phyloP scores from a whole-genome alignment of 1,284 basidiomycete species.

The Cronartium quercuum region DNA sequence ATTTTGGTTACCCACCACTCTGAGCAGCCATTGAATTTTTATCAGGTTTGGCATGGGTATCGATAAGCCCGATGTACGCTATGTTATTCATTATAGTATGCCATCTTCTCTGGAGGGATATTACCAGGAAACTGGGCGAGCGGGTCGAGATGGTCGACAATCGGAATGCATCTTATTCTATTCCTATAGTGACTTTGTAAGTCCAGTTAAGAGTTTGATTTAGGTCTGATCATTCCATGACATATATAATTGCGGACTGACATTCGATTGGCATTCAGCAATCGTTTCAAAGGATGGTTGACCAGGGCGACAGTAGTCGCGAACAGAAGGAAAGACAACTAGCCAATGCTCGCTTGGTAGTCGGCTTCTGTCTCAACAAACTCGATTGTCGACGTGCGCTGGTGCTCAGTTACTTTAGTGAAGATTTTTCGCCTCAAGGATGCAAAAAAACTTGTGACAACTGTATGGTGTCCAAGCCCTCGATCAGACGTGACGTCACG shows the following conservation, averaged over 20 bases:
- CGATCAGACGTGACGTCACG: slow-evolving; percentile 57
- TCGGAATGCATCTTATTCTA: slow-evolving; percentile 58
- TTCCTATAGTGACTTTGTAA: slow-evolving; percentile 35
- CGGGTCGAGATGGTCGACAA: slow-evolving; percentile 66
- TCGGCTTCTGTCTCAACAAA: slow-evolving; percentile 71
- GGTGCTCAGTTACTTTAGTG: slow-evolving; percentile 66
- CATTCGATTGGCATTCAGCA: slow-evolving; percentile 52
- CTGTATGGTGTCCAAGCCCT: slow-evolving; percentile 56
- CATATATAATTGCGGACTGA: background rate
- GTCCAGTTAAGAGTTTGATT: background rate
- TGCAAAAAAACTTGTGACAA: slow-evolving; percentile 70
- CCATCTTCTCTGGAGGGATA: slow-evolving; percentile 56
- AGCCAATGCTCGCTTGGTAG: slow-evolving; percentile 58
- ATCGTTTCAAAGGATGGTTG: slow-evolving; percentile 56
- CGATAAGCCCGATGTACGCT: slow-evolving; percentile 77
- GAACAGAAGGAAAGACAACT: slow-evolving; percentile 60
- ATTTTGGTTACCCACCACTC: background rate
- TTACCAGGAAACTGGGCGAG: slow-evolving; percentile 78
- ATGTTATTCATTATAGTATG: slow-evolving; percentile 67
- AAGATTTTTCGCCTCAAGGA: slow-evolving; percentile 57
- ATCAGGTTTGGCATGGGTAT: slow-evolving; percentile 87
- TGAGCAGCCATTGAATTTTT: no score
- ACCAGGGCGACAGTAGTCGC: slow-evolving; percentile 52
- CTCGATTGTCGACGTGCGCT: slow-evolving; percentile 80
- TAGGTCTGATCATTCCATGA: no score